phyloP scores from a whole-genome alignment of 73 alveolate genomes.

The Paramecium biaurelia region DNA sequence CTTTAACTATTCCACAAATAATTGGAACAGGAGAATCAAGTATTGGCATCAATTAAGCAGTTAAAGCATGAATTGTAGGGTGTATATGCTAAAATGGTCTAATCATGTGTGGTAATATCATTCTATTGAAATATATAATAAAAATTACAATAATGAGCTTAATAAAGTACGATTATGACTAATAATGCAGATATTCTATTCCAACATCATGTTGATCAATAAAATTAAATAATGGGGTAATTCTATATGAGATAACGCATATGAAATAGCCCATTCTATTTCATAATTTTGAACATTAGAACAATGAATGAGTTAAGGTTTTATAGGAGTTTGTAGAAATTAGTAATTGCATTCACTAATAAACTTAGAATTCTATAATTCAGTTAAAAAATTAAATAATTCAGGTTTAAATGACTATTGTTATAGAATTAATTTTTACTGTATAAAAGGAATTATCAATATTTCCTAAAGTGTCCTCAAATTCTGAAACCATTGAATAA shows the following conservation, averaged over 20 bases:
- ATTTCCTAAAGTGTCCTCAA: neutral
- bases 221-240: neutral
- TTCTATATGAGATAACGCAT: neutral
- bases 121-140: neutral
- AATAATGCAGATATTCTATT: conserved; percentile 13
- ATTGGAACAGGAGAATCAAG: conserved; percentile 45
- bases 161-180: neutral
- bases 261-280: conserved; percentile 11
- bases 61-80: neutral
- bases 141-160: neutral
- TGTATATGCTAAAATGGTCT: neutral
- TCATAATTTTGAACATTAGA: neutral
- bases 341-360: neutral
- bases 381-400: neutral
- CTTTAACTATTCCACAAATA: conserved; percentile 11
- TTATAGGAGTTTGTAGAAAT: neutral
- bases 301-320: neutral
- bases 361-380: neutral
- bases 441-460: conserved; percentile 20
- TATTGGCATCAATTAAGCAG: conserved; percentile 2
- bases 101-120: neutral
- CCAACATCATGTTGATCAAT: neutral
- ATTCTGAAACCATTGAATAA: neutral
- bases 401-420: conserved; percentile 15
- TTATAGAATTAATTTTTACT: neutral